Evolutionary conservation across 352 stramenopile genomes (phyloP).

Genomic region (Bremia lactucae): DNA sequence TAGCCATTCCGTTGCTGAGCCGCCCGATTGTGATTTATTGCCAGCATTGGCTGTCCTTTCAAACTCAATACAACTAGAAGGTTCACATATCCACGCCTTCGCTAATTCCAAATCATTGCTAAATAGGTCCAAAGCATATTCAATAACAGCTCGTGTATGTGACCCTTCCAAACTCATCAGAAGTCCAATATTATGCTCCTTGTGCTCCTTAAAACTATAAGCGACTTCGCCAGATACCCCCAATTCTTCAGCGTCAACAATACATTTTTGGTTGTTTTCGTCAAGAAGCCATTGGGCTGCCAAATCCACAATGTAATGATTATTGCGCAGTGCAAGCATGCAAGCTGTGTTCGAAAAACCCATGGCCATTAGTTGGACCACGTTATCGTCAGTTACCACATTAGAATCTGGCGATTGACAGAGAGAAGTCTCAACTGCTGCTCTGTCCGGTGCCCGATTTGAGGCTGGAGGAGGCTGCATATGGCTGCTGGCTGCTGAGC

Average conservation of each 20-base stretch:
- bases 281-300: constrained; percentile 79
- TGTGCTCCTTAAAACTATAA: constrained; percentile 48
- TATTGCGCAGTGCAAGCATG: constrained; percentile 55
- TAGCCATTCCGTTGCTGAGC: not conserved
- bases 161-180: constrained; percentile 52
- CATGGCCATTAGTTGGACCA: constrained; percentile 84
- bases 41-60: constrained; percentile 23
- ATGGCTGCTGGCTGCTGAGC: constrained; percentile 8
- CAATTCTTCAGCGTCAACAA: constrained; percentile 44
- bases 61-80: constrained; percentile 54
- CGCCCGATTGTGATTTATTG: not conserved
- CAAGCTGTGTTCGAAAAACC: constrained; percentile 83
- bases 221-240: constrained; percentile 36
- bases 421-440: constrained; percentile 2
- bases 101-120: constrained; percentile 49
- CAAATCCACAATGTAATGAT: constrained; percentile 48
- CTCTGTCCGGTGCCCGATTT: constrained; percentile 2
- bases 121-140: constrained; percentile 66
- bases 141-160: constrained; percentile 39
- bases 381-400: constrained; percentile 63
- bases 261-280: constrained; percentile 66
- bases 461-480: constrained; percentile 41
- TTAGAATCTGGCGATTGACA: constrained; percentile 7
- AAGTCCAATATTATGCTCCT: constrained; percentile 57
- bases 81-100: constrained; percentile 50